Percentiles rank a stretch among this genome's conserved stretches.
These are phyloP conservation scores for Aspergillus cejpii DNA, from an alignment of 2,329 filamentous ascomycete genomes.

Conservation along the genomic window DNA sequence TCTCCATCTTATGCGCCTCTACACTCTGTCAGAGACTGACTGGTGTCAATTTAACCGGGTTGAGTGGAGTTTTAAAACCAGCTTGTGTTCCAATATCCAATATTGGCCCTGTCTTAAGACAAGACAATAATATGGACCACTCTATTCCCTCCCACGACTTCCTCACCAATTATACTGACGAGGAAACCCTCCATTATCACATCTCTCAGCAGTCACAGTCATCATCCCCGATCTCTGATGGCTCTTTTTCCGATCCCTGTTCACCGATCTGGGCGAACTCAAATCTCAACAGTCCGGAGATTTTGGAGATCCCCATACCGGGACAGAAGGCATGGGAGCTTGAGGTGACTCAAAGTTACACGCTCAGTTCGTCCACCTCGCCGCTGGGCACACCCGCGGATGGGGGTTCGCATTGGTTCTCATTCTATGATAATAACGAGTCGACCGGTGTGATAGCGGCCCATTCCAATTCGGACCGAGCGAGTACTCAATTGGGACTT, in stretches of 20 bases:
- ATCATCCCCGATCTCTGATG: conserved; percentile 10
- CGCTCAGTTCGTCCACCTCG: conserved; percentile 10
- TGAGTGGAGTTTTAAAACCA: neutral
- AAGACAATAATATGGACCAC: conserved; percentile 20
- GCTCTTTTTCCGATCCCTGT: conserved; percentile 14
- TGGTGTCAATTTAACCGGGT: neutral
- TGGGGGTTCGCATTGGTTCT: conserved; percentile 10
- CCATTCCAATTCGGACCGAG: conserved; percentile 11
- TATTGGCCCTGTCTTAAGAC: conserved; percentile 1
- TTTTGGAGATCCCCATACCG: conserved; percentile 14
- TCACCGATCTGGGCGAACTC: conserved; percentile 19
- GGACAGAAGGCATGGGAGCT: conserved; percentile 13
- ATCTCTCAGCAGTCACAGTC: conserved; percentile 16
- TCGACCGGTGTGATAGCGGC: conserved; percentile 10
- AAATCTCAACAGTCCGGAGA: conserved; percentile 17
- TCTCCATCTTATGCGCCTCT: neutral
- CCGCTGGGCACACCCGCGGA: conserved; percentile 5
- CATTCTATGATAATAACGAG: conserved; percentile 7
- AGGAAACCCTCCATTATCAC: conserved; percentile 15
- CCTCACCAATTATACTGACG: conserved; percentile 20
- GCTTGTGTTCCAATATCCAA: conserved; percentile 2
- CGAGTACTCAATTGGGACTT: conserved; percentile 8
- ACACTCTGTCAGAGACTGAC: neutral
- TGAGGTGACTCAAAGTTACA: conserved; percentile 10
- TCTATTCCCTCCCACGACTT: conserved; percentile 16